Evolutionary conservation across 441 rosid species (phyloP).

Genomic region (Gossypium lobatum): DNA sequence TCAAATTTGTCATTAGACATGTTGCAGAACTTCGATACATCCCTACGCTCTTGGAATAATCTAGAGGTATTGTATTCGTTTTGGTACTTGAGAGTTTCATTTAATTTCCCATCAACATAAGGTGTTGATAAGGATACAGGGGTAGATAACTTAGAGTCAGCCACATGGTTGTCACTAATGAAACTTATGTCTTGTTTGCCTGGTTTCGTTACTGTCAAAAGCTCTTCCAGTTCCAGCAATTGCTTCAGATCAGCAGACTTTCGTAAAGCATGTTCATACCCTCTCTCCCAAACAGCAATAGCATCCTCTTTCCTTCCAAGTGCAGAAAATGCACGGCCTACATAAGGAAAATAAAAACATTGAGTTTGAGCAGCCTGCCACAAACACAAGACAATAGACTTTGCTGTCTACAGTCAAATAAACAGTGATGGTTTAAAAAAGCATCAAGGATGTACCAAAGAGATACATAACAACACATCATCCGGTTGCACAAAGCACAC

Average conservation of each 20-base stretch:
- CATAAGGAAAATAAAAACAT: conserved; percentile 20
- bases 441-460: neutral
- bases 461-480: neutral
- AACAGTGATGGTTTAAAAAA: neutral
- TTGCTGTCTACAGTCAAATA: neutral
- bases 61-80: conserved; percentile 27
- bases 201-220: conserved; percentile 45
- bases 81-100: conserved; percentile 24
- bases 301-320: conserved; percentile 86
- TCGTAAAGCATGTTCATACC: conserved; percentile 52
- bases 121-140: conserved; percentile 25
- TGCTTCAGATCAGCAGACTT: conserved; percentile 88
- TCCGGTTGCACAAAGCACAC: neutral
- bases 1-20: conserved; percentile 20
- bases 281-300: conserved; percentile 70
- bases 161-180: conserved; percentile 22
- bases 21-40: conserved; percentile 25
- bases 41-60: conserved; percentile 21
- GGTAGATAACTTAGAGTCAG: conserved; percentile 26
- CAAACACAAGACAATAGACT: neutral
- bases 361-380: conserved; percentile 19
- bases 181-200: conserved; percentile 44
- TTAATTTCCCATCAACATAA: conserved; percentile 30
- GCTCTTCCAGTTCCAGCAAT: conserved; percentile 83
- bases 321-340: conserved; percentile 78